phyloP scores from a whole-genome alignment of 1,139 yeast genomes.

The Sugiyamaella castrensis region DNA sequence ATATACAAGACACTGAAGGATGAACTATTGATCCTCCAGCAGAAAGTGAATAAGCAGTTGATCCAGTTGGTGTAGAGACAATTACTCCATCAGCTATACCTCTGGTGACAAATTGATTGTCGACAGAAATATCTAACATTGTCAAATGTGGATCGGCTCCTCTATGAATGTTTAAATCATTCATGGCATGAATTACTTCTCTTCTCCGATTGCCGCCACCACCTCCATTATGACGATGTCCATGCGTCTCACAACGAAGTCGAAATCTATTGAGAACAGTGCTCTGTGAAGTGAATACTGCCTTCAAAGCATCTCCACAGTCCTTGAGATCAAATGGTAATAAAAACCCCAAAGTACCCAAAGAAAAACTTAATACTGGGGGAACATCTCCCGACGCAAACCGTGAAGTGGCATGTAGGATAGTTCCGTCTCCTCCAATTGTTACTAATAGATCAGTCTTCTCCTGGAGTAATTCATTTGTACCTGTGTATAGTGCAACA shows the following conservation, averaged over 20 bases:
- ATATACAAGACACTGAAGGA: slow-evolving; percentile 78
- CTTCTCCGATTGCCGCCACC: slow-evolving; percentile 5
- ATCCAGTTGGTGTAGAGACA: slow-evolving; percentile 88
- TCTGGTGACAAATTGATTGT: slow-evolving; percentile 77
- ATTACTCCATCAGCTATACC: slow-evolving; percentile 91
- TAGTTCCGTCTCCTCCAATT: slow-evolving; percentile 95
- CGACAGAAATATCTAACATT: slow-evolving; percentile 74
- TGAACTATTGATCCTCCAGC: slow-evolving; percentile 93
- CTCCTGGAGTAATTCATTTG: slow-evolving; percentile 51
- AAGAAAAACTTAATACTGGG: slow-evolving; percentile 82
- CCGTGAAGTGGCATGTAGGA: slow-evolving; percentile 62
- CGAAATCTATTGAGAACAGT: slow-evolving; percentile 73
- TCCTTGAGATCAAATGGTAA: slow-evolving; percentile 75
- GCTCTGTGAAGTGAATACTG: slow-evolving; percentile 65
- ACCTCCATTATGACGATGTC: slow-evolving; percentile 3
- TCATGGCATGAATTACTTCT: slow-evolving; percentile 64
- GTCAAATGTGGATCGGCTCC: slow-evolving; percentile 87
- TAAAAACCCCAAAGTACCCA: slow-evolving; percentile 89
- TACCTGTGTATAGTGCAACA: slow-evolving; percentile 42
- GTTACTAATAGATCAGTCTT: slow-evolving; percentile 73
- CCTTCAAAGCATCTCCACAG: slow-evolving; percentile 57
- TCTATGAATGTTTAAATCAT: slow-evolving; percentile 82
- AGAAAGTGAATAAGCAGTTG: slow-evolving; percentile 86
- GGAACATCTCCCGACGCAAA: slow-evolving; percentile 63
- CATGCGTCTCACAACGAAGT: slow-evolving; percentile 59